A percentile compares a stretch with the other conserved stretches of the same genome.
Evolutionary conservation across 768 basidiomycete genomes (phyloP).

Genomic region (Suillus weaverae): DNA sequence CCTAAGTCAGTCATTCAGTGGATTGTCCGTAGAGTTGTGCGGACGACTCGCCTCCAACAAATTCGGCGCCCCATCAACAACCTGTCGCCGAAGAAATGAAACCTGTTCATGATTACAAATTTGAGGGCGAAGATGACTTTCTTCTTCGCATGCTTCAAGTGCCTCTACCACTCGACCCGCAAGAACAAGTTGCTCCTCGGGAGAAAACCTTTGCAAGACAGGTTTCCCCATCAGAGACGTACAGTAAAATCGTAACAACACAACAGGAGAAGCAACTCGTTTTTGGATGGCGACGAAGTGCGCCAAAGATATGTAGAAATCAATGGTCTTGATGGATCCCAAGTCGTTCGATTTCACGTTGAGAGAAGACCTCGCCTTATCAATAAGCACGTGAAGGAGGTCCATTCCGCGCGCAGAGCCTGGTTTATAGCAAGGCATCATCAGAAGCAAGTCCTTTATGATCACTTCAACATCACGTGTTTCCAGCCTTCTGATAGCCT

Average conservation of each 20-base stretch:
- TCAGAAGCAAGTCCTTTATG: slow-evolving; percentile 53
- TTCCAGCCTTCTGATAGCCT: slow-evolving; percentile 53
- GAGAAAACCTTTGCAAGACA: slow-evolving; percentile 45
- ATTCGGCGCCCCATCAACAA: slow-evolving; percentile 50
- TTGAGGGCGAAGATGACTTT: slow-evolving; percentile 25
- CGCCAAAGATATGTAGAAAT: slow-evolving; percentile 49
- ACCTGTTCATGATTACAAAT: slow-evolving; percentile 30
- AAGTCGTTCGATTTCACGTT: slow-evolving; percentile 32
- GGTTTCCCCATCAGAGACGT: slow-evolving; percentile 43
- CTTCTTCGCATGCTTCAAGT: slow-evolving; percentile 40
- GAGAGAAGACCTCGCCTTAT: slow-evolving; percentile 35
- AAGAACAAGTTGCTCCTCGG: slow-evolving; percentile 45
- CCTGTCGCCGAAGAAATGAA: slow-evolving; percentile 42
- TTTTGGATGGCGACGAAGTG: slow-evolving; percentile 43
- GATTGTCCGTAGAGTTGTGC: slow-evolving; percentile 4
- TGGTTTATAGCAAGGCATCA: slow-evolving; percentile 45
- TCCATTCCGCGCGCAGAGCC: slow-evolving; percentile 38
- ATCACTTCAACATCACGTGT: slow-evolving; percentile 44
- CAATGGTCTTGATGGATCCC: slow-evolving; percentile 35
- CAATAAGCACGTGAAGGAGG: slow-evolving; percentile 41
- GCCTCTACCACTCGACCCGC: slow-evolving; percentile 47
- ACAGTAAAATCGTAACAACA: slow-evolving; percentile 56
- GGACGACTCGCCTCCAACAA: slow-evolving; percentile 43
- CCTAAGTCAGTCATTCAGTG: slow-evolving; percentile 12
- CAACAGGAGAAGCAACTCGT: slow-evolving; percentile 41